A percentile compares a stretch with the other conserved stretches of the same genome.
These are phyloP conservation scores for Trebouxia gelatinosa DNA, from an alignment of 163 green algal genomes.

Conservation along the genomic window DNA sequence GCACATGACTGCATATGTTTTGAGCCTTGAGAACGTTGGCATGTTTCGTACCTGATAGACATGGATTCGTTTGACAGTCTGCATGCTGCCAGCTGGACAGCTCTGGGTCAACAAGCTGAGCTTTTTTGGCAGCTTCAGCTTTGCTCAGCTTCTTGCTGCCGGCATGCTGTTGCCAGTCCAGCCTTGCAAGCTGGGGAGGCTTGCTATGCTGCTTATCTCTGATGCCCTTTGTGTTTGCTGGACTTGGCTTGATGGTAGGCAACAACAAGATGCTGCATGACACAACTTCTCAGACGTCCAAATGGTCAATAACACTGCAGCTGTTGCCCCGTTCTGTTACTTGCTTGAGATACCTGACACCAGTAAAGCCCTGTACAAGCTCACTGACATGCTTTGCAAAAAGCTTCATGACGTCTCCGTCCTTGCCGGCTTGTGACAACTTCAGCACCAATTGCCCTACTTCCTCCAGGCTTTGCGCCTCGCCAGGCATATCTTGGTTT, in stretches of 20 bases:
- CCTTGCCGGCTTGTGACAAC: conserved; percentile 11
- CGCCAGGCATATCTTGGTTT: too few relatives aligned
- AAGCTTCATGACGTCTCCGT: conserved; percentile 4
- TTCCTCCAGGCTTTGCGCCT: conserved; percentile 18
- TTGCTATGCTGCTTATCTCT: background rate
- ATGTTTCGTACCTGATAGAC: background rate
- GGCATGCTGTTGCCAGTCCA: conserved; percentile 11
- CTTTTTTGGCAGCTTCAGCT: background rate
- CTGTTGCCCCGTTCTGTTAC: background rate
- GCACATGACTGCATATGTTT: background rate
- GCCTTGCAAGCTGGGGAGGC: background rate
- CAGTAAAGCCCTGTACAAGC: conserved; percentile 1
- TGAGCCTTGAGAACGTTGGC: background rate
- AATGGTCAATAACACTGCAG: background rate
- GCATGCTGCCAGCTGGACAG: conserved; percentile 11
- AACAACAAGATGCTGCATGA: conserved; percentile 10
- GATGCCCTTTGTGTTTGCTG: background rate
- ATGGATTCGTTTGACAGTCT: background rate
- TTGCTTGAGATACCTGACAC: background rate
- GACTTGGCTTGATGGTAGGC: background rate
- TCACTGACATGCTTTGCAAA: conserved; percentile 23
- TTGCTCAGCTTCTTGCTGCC: background rate
- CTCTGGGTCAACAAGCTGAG: background rate
- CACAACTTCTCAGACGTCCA: background rate
- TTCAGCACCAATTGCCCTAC: conserved; percentile 14